Base-by-base conservation (phyloP, 345 rosid species). In the Lepidium didymum region DNA sequence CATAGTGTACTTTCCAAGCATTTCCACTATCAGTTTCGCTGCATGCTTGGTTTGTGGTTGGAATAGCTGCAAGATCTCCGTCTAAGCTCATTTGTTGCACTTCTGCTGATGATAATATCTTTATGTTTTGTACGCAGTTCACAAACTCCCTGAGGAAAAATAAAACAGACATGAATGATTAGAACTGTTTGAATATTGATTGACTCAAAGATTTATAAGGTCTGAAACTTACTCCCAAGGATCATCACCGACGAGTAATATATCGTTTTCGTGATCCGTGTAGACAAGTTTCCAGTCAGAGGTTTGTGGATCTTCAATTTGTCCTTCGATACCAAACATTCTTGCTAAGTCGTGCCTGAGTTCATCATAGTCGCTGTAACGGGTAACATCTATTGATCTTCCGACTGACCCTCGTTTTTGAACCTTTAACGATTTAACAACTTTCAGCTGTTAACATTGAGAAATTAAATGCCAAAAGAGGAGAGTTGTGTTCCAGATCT, bases 381-480 rank as follows among this genome's bases (percentile, higher is more conserved):
- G 91, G 12, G 91, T 89, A 35, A 94, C 89, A 65, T 94, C 99
- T 35, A 94, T 89, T 37, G 96, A 94, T 82, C 99, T 87, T 75
- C 99, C 97, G 0, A 89, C 97, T 21, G 97, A 85, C 12, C 99
- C 97, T 21, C 96, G 95, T 83, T 91, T 94, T 85, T 91, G 96
- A 76, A 91, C 95, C 99, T 94, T 62, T 78, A 81, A n/a, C 27
- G 40, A 40, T 34, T 72, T 21, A 14, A 49, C 25, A 14, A 67
- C 23, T 67, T 54, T 55, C 18, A 3, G 8, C 35, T 38, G 56
- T 11, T 10, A 29, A 44, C 52, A 56, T 15, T 56, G 6, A 13
- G 10, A 36, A 19, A 40, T 7, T 35, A 55, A 45, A 56, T 16
- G 11, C 64, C 42, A 29, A 27, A 43, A 12, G 42, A 34, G 4